These are phyloP conservation scores for Polyplosphaeria fusca DNA, from an alignment of 495 filamentous ascomycete genomes.

Conservation along the genomic window DNA sequence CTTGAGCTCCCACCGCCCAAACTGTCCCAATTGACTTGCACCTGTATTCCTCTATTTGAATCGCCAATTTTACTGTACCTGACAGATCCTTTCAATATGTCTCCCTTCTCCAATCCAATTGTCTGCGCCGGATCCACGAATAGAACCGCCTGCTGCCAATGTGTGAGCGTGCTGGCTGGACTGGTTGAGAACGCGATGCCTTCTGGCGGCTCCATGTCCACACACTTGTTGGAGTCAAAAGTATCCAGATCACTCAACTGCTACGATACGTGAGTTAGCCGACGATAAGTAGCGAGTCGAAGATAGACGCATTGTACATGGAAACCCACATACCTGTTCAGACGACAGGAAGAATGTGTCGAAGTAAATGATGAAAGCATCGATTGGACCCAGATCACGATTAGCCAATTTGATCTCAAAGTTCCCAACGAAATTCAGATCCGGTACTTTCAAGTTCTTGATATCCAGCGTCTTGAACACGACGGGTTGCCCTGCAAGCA, in stretches of 20 bases:
- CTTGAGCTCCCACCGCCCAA: not conserved
- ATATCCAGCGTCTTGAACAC: conserved; percentile 57
- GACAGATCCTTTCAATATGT: conserved; percentile 40
- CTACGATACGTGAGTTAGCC: too few species aligned
- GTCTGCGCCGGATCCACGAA: conserved; percentile 39
- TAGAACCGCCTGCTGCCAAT: conserved; percentile 46
- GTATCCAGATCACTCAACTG: too few species aligned
- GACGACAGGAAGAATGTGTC: conserved; percentile 62
- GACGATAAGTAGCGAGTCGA: too few species aligned
- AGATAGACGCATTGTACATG: too few species aligned
- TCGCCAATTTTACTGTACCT: conserved; percentile 37
- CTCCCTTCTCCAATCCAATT: conserved; percentile 10
- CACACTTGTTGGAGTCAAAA: too few species aligned
- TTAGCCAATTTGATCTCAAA: too few species aligned
- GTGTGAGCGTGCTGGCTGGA: too few species aligned
- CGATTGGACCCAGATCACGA: too few species aligned
- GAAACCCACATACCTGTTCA: too few species aligned
- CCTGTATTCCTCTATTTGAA: conserved; percentile 17
- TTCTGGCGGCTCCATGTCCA: too few species aligned
- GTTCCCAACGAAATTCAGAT: conserved; percentile 58
- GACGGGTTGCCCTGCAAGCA: conserved; percentile 48
- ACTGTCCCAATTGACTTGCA: conserved; percentile 18
- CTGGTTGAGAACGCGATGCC: conserved; percentile 47
- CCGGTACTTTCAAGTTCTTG: conserved; percentile 54
- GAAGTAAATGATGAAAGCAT: conserved; percentile 64